A percentile compares a stretch with the other conserved stretches of the same genome.
Conservation (phyloP, 495 filamentous ascomycete species). For the Neurospora pannonica region DNA sequence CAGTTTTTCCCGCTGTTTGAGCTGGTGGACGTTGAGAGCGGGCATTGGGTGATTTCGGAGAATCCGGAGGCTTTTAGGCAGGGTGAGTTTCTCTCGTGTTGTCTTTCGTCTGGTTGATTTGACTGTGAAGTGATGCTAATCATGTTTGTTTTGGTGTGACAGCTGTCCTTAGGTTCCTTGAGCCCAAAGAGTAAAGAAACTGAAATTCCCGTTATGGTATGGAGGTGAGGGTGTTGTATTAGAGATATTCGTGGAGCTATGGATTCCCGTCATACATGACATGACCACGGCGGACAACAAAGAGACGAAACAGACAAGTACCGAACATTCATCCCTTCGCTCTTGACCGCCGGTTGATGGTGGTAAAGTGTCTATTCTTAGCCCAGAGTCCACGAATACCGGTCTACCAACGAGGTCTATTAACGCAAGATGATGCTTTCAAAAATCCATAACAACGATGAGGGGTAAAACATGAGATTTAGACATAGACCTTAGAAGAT, state of each 20-base stretch:
- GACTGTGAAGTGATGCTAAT: background rate
- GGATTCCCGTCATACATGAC: background rate
- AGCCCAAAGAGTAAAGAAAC: conserved; percentile 39
- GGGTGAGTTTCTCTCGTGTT: conserved; percentile 42
- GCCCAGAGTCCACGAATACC: background rate
- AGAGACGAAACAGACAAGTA: background rate
- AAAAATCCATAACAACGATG: background rate
- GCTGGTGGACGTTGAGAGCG: conserved; percentile 73
- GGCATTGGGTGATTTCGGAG: conserved; percentile 93
- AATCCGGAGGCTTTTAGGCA: conserved; percentile 77
- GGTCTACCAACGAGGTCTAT: background rate
- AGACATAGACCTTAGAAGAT: background rate
- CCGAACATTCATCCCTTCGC: background rate
- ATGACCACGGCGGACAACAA: background rate
- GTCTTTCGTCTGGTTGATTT: no score
- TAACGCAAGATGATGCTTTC: background rate
- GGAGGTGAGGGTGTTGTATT: background rate
- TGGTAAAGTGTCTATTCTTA: background rate
- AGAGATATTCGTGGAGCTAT: conserved; percentile 1
- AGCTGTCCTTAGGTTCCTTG: conserved; percentile 58
- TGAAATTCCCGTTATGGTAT: background rate
- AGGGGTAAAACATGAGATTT: background rate
- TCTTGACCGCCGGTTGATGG: background rate
- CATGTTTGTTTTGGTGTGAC: background rate
- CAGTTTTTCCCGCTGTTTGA: conserved; percentile 80